phyloP scores from a whole-genome alignment of 129 eudicot genomes.

The Flaveria linearis region DNA sequence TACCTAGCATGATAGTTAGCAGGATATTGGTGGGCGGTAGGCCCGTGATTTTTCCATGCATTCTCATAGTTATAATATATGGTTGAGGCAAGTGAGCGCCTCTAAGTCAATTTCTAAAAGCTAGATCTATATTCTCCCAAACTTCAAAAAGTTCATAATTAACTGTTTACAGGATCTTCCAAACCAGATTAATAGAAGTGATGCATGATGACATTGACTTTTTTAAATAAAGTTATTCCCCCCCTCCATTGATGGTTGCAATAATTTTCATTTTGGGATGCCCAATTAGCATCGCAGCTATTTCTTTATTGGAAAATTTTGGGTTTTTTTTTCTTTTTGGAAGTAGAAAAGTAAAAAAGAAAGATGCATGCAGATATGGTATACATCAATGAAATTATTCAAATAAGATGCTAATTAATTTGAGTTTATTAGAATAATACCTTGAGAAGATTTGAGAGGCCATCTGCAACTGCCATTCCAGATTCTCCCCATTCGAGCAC shows the following conservation, averaged over 20 bases:
- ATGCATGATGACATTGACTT: no score
- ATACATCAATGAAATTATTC: not conserved
- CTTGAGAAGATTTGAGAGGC: slow-evolving; percentile 88
- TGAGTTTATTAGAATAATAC: slow-evolving; percentile 34
- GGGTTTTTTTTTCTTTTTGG: no score
- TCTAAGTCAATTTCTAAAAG: no score
- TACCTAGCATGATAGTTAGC: no score
- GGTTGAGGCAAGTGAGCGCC: not conserved
- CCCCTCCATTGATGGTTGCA: not conserved
- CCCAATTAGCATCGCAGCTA: not conserved
- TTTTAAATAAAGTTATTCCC: no score
- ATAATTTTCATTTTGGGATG: not conserved
- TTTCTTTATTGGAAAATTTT: no score
- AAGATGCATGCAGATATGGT: not conserved
- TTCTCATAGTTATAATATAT: not conserved
- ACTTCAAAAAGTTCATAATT: not conserved
- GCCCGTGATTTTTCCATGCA: no score
- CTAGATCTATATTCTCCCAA: no score
- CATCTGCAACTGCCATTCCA: slow-evolving; percentile 87
- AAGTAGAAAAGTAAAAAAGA: not conserved
- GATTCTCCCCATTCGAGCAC: slow-evolving; percentile 98
- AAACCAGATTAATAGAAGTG: no score
- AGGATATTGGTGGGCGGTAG: no score
- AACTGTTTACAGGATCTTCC: no score
- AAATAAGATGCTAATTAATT: not conserved